These are phyloP conservation scores for Gymnopilus junonius DNA, from an alignment of 768 basidiomycete species.

Conservation along the genomic window DNA sequence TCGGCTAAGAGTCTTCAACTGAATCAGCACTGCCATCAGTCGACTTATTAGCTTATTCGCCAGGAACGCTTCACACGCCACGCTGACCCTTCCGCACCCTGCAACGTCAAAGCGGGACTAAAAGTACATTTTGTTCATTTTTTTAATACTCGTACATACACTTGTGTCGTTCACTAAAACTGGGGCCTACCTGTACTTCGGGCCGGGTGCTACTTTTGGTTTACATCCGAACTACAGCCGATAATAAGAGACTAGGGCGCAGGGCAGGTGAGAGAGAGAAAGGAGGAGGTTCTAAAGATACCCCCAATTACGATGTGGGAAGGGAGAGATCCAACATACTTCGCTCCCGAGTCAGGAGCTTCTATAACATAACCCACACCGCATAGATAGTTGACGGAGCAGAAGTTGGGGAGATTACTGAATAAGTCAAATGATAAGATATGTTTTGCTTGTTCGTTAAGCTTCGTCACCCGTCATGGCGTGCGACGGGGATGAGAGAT, in stretches of 20 bases:
- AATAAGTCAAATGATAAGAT: slow-evolving; percentile 16
- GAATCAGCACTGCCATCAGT: not conserved
- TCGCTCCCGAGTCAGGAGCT: slow-evolving; percentile 6
- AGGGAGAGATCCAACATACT: slow-evolving; percentile 11
- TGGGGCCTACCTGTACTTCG: not conserved
- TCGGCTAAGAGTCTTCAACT: not conserved
- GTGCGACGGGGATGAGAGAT: not conserved
- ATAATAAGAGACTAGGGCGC: slow-evolving; percentile 9
- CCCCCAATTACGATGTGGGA: slow-evolving; percentile 10
- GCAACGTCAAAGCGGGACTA: not conserved
- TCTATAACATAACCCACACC: slow-evolving; percentile 7
- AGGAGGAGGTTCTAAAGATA: slow-evolving; percentile 15
- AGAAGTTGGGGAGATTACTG: slow-evolving; percentile 2
- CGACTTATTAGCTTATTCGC: not conserved
- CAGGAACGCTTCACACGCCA: not conserved
- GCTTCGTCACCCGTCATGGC: not conserved
- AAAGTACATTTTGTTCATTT: slow-evolving; percentile 8
- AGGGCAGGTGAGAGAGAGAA: slow-evolving; percentile 13
- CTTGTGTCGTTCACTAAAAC: slow-evolving; percentile 4
- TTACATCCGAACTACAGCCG: slow-evolving; percentile 22
- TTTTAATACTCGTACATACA: slow-evolving; percentile 4
- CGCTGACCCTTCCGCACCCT: not conserved
- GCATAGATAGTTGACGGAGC: slow-evolving; percentile 2
- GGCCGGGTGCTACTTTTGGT: slow-evolving; percentile 19
- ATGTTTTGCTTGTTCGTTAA: not conserved